phyloP scores from a whole-genome alignment of 768 basidiomycete genomes.

The Rhodotorula babjevae region DNA sequence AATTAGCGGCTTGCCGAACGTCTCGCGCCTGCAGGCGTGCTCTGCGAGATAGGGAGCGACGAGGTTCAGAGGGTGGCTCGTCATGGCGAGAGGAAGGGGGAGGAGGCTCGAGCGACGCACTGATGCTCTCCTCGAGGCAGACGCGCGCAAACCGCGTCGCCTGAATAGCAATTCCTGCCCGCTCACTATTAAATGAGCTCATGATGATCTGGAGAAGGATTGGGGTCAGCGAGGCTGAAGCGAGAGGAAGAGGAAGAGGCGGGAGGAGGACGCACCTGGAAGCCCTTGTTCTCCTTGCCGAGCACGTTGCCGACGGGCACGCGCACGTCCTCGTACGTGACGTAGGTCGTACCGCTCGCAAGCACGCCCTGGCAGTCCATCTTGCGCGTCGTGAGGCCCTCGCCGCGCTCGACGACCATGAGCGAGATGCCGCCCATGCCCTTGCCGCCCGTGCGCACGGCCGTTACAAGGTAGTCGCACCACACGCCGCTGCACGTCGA shows the following conservation, averaged over 20 bases:
- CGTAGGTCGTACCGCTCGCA: slow-evolving; percentile 39
- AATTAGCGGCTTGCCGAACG: slow-evolving; percentile 34
- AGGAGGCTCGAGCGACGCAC: neutral
- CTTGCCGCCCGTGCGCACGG: slow-evolving; percentile 37
- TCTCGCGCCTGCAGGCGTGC: slow-evolving; percentile 38
- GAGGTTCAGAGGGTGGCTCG: too few species aligned
- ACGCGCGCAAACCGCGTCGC: slow-evolving; percentile 39
- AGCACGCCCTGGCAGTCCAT: slow-evolving; percentile 40
- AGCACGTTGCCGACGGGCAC: slow-evolving; percentile 44
- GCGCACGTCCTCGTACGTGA: slow-evolving; percentile 39
- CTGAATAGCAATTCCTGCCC: slow-evolving; percentile 36
- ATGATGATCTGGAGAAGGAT: neutral
- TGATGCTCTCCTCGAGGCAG: slow-evolving; percentile 37
- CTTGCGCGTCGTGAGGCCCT: slow-evolving; percentile 23
- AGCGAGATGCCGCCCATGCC: slow-evolving; percentile 42
- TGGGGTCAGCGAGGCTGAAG: neutral
- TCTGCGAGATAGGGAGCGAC: neutral
- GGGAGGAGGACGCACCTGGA: slow-evolving; percentile 39
- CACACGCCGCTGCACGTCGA: slow-evolving; percentile 13
- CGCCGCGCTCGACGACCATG: slow-evolving; percentile 39
- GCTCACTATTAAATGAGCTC: neutral
- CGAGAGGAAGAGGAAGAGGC: neutral
- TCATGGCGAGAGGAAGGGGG: too few species aligned
- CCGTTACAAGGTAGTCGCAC: slow-evolving; percentile 36
- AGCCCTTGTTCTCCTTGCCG: slow-evolving; percentile 43